A percentile compares a stretch with the other conserved stretches of the same genome.
phyloP scores from a whole-genome alignment of 2,329 filamentous ascomycete genomes.

The Sporothrix luriei region DNA sequence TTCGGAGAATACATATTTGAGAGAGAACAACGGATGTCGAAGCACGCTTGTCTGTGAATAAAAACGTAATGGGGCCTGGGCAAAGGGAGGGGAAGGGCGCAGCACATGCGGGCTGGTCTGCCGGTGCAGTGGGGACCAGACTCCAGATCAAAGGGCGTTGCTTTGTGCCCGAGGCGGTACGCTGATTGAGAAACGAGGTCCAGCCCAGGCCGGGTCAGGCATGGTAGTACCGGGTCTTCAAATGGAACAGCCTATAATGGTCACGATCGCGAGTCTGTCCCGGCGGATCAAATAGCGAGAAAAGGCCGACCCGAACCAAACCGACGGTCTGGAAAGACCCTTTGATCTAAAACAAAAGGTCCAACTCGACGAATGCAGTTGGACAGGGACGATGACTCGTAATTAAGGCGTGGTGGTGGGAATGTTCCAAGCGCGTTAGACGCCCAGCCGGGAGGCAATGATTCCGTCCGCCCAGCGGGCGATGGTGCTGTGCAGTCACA shows the following conservation, averaged over 20 bases:
- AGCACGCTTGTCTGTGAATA: too few relatives aligned
- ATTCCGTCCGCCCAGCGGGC: not conserved
- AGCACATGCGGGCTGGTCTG: not conserved
- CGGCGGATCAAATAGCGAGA: not conserved
- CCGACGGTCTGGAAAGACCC: not conserved
- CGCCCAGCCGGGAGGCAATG: not conserved
- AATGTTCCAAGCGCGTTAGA: constrained; percentile 2
- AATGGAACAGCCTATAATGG: constrained; percentile 1
- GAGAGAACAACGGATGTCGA: not conserved
- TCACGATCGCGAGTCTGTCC: not conserved
- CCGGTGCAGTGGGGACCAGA: not conserved
- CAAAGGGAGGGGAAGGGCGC: constrained; percentile 19
- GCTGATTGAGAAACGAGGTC: constrained; percentile 13
- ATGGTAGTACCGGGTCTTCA: not conserved
- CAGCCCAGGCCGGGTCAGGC: not conserved
- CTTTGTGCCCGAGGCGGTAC: constrained; percentile 17
- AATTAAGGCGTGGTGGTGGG: not conserved
- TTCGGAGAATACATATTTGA: not conserved
- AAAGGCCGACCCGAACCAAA: not conserved
- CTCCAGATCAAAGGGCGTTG: constrained; percentile 1
- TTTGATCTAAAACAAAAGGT: not conserved
- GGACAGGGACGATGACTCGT: not conserved
- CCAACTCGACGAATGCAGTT: not conserved
- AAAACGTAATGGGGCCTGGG: not conserved
- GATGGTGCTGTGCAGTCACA: not conserved